Evolutionary conservation across 345 rosid genomes (phyloP).

Genomic region (Gossypium raimondii): DNA sequence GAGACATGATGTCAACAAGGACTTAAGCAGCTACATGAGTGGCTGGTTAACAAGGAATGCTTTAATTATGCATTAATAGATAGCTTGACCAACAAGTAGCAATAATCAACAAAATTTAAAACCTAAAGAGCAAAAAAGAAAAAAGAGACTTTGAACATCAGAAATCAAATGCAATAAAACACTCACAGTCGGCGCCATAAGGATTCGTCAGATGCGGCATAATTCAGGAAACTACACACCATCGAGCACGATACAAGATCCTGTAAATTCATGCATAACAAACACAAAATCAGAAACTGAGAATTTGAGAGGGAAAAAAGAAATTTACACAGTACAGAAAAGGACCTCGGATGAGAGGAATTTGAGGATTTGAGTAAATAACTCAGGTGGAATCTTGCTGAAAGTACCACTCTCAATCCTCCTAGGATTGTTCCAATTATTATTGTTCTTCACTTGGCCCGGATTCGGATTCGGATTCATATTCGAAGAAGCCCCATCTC

Average conservation of each 20-base stretch:
- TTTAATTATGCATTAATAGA: not conserved
- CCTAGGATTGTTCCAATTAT: slow-evolving; percentile 15
- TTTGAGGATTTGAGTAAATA: slow-evolving; percentile 79
- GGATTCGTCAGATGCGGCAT: slow-evolving; percentile 83
- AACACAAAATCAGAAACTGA: not conserved
- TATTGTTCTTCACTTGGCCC: slow-evolving; percentile 21
- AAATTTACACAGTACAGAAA: not conserved
- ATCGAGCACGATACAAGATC: slow-evolving; percentile 84
- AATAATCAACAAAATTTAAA: not conserved
- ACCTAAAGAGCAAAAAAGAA: not conserved
- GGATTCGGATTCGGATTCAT: slow-evolving; percentile 5
- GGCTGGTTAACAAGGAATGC: too few species aligned
- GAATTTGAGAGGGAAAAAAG: not conserved
- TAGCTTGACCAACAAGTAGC: not conserved
- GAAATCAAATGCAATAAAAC: not conserved
- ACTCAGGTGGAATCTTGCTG: slow-evolving; percentile 73
- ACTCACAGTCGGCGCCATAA: slow-evolving; percentile 95
- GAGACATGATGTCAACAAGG: too few species aligned
- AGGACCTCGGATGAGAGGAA: slow-evolving; percentile 87
- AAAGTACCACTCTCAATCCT: slow-evolving; percentile 66
- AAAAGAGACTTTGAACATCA: not conserved
- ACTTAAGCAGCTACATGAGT: too few species aligned
- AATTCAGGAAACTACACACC: slow-evolving; percentile 69
- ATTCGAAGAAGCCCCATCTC: slow-evolving; percentile 12
- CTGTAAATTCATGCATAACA: slow-evolving; percentile 29